A percentile compares a stretch with the other conserved stretches of the same genome.
phyloP scores from a whole-genome alignment of 495 filamentous ascomycete species.

The Hypoxylon trugodes region DNA sequence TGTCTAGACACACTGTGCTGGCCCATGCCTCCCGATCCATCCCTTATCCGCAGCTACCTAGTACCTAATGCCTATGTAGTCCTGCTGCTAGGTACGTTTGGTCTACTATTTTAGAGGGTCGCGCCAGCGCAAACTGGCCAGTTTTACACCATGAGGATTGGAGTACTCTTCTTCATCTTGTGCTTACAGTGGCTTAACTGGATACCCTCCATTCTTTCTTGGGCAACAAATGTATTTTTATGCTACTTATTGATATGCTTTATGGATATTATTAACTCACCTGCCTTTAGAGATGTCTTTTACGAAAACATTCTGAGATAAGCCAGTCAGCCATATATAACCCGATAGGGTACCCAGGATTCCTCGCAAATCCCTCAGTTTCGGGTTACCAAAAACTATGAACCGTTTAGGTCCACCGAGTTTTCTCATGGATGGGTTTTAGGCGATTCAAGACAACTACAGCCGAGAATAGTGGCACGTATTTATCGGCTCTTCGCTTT shows the following conservation, averaged over 20 bases:
- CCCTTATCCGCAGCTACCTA: background rate
- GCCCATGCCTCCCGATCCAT: conserved; percentile 3
- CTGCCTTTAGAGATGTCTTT: too few relatives aligned
- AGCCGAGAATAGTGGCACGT: conserved; percentile 13
- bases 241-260: too few relatives aligned
- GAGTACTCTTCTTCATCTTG: background rate
- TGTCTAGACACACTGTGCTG: conserved; percentile 20
- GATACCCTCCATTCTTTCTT: too few relatives aligned
- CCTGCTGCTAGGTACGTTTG: too few relatives aligned
- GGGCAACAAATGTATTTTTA: too few relatives aligned
- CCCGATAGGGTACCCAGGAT: conserved; percentile 5
- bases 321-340: conserved; percentile 3
- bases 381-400: conserved; percentile 5
- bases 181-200: background rate
- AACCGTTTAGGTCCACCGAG: conserved; percentile 26
- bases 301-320: background rate
- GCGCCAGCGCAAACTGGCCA: conserved; percentile 1
- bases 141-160: conserved; percentile 1
- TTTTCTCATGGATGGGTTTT: conserved; percentile 10
- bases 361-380: conserved; percentile 32
- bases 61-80: too few relatives aligned
- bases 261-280: too few relatives aligned
- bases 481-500: conserved; percentile 4
- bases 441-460: conserved; percentile 28
- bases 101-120: conserved; percentile 5